These are phyloP conservation scores for Solanum hybrid DNA, from an alignment of 305 asterid genomes.

Conservation along the genomic window DNA sequence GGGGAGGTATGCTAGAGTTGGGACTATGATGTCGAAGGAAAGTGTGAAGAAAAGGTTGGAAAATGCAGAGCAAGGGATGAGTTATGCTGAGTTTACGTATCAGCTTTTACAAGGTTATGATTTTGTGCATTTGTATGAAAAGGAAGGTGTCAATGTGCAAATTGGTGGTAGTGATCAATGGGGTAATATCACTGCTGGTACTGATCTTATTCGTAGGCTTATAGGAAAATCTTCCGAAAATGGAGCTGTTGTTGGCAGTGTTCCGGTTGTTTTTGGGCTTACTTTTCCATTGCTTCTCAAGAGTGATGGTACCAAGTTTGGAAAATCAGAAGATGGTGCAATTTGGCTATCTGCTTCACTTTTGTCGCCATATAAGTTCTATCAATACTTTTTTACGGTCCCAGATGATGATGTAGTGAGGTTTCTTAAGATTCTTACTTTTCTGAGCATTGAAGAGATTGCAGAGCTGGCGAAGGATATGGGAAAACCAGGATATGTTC, in stretches of 20 bases:
- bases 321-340: constrained; percentile 90
- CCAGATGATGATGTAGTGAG: constrained; percentile 62
- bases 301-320: constrained; percentile 85
- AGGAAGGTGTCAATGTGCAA: constrained; percentile 65
- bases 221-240: not conserved
- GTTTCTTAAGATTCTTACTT: constrained; percentile 68
- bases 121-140: constrained; percentile 49
- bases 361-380: constrained; percentile 75
- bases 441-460: constrained; percentile 59
- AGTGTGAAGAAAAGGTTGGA: constrained; percentile 71
- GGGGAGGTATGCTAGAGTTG: constrained; percentile 68
- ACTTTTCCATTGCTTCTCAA: constrained; percentile 82
- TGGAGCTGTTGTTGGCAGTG: not conserved
- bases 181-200: constrained; percentile 92
- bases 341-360: constrained; percentile 69
- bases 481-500: constrained; percentile 46
- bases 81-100: constrained; percentile 80
- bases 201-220: constrained; percentile 64
- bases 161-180: constrained; percentile 93
- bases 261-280: constrained; percentile 17
- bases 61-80: constrained; percentile 72
- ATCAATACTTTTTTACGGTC: constrained; percentile 68
- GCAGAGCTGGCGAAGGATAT: constrained; percentile 42
- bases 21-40: constrained; percentile 82
- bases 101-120: constrained; percentile 83